Percentiles rank a stretch among this genome's conserved stretches.
Evolutionary conservation across 306 rosid genomes (phyloP).

Genomic region (Cucumis cinereus): DNA sequence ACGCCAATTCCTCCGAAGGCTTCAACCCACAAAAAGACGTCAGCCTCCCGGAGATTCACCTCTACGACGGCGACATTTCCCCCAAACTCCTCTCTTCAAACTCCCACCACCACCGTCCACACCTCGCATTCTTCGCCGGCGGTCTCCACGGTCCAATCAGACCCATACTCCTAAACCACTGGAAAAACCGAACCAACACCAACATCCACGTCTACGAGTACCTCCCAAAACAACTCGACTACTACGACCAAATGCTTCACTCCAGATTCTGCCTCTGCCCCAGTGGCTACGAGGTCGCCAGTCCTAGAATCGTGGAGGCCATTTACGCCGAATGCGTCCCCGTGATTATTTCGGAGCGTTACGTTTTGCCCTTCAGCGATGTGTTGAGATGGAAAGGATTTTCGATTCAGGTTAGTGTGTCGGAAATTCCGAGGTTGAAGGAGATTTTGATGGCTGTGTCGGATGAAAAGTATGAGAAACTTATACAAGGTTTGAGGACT

Average conservation of each 20-base stretch:
- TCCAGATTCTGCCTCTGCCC: constrained; percentile 84
- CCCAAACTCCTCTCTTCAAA: constrained; percentile 32
- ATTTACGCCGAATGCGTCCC: constrained; percentile 19
- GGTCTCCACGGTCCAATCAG: constrained; percentile 76
- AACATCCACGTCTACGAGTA: constrained; percentile 43
- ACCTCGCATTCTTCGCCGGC: constrained; percentile 74
- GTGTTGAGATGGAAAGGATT: constrained; percentile 8
- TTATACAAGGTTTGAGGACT: background rate
- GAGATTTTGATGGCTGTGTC: background rate
- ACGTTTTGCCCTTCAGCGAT: constrained; percentile 6
- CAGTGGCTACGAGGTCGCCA: constrained; percentile 77
- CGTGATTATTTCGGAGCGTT: background rate
- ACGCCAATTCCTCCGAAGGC: constrained; percentile 84
- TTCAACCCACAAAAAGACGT: constrained; percentile 79
- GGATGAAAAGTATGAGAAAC: background rate
- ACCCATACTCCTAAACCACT: constrained; percentile 36
- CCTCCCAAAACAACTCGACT: constrained; percentile 48
- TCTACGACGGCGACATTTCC: constrained; percentile 42
- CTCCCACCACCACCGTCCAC: constrained; percentile 26
- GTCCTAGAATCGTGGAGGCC: constrained; percentile 78
- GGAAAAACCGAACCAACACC: constrained; percentile 37
- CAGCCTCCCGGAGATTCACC: constrained; percentile 64
- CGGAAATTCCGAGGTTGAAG: background rate
- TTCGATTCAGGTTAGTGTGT: background rate
- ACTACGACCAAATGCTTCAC: constrained; percentile 50